Evolutionary conservation across 2,329 filamentous ascomycete species (phyloP), one percentile per base, ranked within the genome.

Genomic region (Epichloe coenophiala): DNA sequence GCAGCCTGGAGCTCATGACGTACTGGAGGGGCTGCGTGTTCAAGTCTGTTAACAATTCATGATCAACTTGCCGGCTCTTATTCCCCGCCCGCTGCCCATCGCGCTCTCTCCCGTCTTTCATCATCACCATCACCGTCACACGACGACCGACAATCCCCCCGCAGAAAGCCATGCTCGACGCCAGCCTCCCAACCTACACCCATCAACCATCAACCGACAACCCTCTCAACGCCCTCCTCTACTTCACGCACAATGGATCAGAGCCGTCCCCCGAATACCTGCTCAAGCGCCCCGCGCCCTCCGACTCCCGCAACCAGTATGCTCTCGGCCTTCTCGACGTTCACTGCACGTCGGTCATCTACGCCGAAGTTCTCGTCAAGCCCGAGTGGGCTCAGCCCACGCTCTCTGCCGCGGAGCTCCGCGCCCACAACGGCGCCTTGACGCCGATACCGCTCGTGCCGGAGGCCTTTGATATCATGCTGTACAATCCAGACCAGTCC

Each of bases 401-500:
- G 0, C 75, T 95, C 6, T 91, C 88, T 1, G 80, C 85, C 45
- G 88, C 93, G 49, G 86, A 94, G 62, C 77, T 90, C 51, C 81
- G 88, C 54, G 73, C 76, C n/a, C 40, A 36, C 13, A 83, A 81
- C 54, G 84, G 83, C 15, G 69, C 80, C 72, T 41, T 77, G 68
- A 81, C 77, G 21, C 78, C 77, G 15, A 59, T 86, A 53, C 85
- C 90, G 9, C 74, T 87, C 36, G 77, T 88, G 31, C 90, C 91
- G 0, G 82, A 83, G 51, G 74, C 80, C 49, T 95, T 97, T 65
- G 75, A 77, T n/a, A 76, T 97, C 39, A 84, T 91, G 59, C 81
- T 98, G 3, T 97, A 96, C 73, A 93, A 95, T 63, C 93, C 93
- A 0, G 91, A 97, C 64, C 88, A 93, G 66, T 77, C 85, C 58